Conservation (phyloP, 176 grass and related monocot genomes). For the Zea luxurians region DNA sequence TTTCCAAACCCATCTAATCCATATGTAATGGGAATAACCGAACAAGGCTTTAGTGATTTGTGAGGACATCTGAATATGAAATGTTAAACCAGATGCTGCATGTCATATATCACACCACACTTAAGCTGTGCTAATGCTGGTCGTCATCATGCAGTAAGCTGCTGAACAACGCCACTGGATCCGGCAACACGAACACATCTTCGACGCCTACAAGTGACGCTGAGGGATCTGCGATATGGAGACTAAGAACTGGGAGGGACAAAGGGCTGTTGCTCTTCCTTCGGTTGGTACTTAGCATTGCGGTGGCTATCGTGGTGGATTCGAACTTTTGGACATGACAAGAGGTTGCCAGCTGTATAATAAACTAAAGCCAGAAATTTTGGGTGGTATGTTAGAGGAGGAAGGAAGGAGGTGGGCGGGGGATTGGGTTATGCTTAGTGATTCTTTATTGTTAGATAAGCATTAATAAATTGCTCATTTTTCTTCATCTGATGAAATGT, state of each 20-base stretch:
- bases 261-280: slow-evolving; percentile 31
- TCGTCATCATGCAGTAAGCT: slow-evolving; percentile 51
- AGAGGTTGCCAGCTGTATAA: slow-evolving; percentile 22
- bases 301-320: slow-evolving; percentile 36
- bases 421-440: slow-evolving; percentile 28
- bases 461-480: slow-evolving; percentile 28
- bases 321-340: slow-evolving; percentile 68
- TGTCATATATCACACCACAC: neutral
- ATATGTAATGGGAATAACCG: no score
- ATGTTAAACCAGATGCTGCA: neutral
- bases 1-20: no score
- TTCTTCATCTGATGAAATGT: slow-evolving; percentile 8
- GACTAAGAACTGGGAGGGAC: slow-evolving; percentile 51
- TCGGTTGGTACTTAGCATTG: slow-evolving; percentile 49
- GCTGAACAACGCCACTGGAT: slow-evolving; percentile 44
- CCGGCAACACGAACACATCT: slow-evolving; percentile 34
- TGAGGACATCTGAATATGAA: neutral
- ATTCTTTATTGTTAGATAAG: slow-evolving; percentile 67
- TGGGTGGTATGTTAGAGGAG: slow-evolving; percentile 25
- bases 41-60: neutral
- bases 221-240: slow-evolving; percentile 45
- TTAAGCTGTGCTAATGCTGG: slow-evolving; percentile 14
- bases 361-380: slow-evolving; percentile 36
- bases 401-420: neutral
- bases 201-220: slow-evolving; percentile 38